phyloP scores from a whole-genome alignment of 768 basidiomycete species.

The Tylopilus cervinicoccineus region DNA sequence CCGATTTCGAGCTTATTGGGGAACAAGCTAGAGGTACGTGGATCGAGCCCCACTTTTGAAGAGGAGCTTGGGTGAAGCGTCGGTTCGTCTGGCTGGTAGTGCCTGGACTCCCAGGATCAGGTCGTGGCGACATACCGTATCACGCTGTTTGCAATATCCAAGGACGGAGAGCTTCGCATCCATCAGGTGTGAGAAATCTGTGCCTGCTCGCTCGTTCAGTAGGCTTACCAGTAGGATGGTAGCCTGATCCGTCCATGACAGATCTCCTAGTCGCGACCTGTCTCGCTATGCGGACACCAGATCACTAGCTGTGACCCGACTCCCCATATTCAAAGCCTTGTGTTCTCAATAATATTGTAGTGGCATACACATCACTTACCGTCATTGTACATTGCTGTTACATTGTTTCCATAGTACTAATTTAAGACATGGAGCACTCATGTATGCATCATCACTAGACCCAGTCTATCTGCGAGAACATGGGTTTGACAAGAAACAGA shows the following conservation, averaged over 20 bases:
- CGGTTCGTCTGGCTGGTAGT: constrained; percentile 13
- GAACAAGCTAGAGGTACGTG: constrained; percentile 22
- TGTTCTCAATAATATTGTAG: too few relatives aligned
- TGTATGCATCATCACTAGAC: background rate
- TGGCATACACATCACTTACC: background rate
- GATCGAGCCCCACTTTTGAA: background rate
- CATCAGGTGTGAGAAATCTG: constrained; percentile 22
- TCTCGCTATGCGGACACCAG: constrained; percentile 29
- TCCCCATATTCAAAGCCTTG: too few relatives aligned
- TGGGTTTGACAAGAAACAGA: background rate
- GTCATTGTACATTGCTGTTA: constrained; percentile 4
- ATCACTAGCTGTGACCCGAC: constrained; percentile 14
- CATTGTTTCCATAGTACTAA: too few relatives aligned
- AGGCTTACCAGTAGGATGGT: background rate
- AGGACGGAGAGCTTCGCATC: constrained; percentile 30
- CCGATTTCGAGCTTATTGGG: constrained; percentile 9
- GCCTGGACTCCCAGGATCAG: constrained; percentile 17
- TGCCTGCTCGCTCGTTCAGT: background rate
- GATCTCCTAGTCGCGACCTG: constrained; percentile 31
- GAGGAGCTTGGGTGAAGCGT: background rate
- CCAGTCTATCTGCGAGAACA: background rate
- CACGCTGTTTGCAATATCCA: constrained; percentile 26
- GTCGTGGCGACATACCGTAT: constrained; percentile 31
- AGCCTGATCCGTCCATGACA: constrained; percentile 24
- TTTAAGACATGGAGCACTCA: background rate